A percentile compares a stretch with the other conserved stretches of the same genome.
Evolutionary conservation across 805 yeast species (phyloP).

Genomic region (Saccharomyces eubayanus): DNA sequence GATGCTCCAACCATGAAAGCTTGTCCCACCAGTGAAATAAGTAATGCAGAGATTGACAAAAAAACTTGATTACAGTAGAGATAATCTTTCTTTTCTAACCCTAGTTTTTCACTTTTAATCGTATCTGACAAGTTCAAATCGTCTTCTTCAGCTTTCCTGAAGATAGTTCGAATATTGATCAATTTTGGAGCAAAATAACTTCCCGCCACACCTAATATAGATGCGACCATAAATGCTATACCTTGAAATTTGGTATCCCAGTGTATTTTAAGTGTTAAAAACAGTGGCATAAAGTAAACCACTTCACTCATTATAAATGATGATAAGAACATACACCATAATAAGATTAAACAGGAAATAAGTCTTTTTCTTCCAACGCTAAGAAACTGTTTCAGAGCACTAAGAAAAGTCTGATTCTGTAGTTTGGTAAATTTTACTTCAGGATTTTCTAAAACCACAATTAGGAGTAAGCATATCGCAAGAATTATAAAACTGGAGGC

Average conservation of each 20-base stretch:
- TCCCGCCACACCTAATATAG: conserved; percentile 5
- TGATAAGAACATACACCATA: conserved; percentile 5
- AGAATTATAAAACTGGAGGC: conserved; percentile 3
- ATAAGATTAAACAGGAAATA: conserved; percentile 1
- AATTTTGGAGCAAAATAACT: conserved; percentile 6
- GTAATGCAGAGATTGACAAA: conserved; percentile 3
- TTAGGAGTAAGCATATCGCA: background rate
- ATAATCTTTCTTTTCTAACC: background rate
- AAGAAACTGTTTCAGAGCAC: conserved; percentile 2
- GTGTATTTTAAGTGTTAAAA: conserved; percentile 1
- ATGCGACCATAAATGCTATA: conserved; percentile 4
- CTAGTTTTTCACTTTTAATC: conserved; percentile 1
- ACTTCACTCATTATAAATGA: conserved; percentile 6
- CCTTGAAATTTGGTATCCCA: conserved; percentile 5
- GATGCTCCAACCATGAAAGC: conserved; percentile 5
- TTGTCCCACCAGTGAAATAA: conserved; percentile 3
- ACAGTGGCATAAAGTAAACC: conserved; percentile 5
- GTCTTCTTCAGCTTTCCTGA: background rate
- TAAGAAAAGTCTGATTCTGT: background rate
- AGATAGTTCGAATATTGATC: background rate
- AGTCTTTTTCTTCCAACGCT: background rate
- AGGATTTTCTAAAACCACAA: conserved; percentile 2
- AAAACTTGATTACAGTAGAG: conserved; percentile 1
- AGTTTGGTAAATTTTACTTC: background rate
- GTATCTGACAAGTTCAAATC: background rate